phyloP scores from a whole-genome alignment of 2,329 filamentous ascomycete species.

The Graphilbum sp. region DNA sequence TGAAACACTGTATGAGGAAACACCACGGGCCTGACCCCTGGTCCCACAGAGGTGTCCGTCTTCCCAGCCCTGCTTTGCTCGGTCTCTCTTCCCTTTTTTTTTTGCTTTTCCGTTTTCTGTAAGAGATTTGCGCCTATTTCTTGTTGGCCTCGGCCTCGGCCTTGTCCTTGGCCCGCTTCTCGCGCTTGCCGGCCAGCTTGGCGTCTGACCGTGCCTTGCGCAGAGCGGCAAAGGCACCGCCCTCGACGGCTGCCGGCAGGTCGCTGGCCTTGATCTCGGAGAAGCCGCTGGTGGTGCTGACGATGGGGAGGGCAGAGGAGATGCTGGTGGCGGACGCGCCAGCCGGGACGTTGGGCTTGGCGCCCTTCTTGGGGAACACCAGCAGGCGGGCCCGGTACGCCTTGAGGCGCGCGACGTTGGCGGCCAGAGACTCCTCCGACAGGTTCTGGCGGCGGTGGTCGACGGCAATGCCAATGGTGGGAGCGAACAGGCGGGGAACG shows the following conservation, averaged over 20 bases:
- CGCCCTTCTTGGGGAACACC: constrained; percentile 92
- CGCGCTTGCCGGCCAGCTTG: constrained; percentile 65
- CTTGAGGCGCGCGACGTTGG: constrained; percentile 95
- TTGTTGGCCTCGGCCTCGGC: constrained; percentile 69
- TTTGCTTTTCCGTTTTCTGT: not conserved
- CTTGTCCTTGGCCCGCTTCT: constrained; percentile 87
- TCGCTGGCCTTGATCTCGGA: constrained; percentile 69
- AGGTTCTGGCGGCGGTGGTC: constrained; percentile 95
- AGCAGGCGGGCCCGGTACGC: constrained; percentile 94
- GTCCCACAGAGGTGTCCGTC: not conserved
- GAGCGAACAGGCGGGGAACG: constrained; percentile 84
- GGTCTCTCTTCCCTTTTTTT: not conserved
- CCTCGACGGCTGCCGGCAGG: constrained; percentile 63
- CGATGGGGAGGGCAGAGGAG: constrained; percentile 53
- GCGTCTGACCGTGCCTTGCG: constrained; percentile 72
- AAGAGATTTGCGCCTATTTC: constrained; percentile 44
- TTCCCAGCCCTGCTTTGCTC: not conserved
- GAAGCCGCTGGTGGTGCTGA: constrained; percentile 47
- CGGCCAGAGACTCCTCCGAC: constrained; percentile 82
- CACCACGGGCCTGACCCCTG: not conserved
- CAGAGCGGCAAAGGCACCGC: constrained; percentile 65
- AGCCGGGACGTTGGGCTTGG: constrained; percentile 78
- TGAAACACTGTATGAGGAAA: not conserved
- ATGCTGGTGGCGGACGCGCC: constrained; percentile 51
- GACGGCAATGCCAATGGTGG: constrained; percentile 93